phyloP scores from a whole-genome alignment of 495 filamentous ascomycete species.

The Echria macrotheca region DNA sequence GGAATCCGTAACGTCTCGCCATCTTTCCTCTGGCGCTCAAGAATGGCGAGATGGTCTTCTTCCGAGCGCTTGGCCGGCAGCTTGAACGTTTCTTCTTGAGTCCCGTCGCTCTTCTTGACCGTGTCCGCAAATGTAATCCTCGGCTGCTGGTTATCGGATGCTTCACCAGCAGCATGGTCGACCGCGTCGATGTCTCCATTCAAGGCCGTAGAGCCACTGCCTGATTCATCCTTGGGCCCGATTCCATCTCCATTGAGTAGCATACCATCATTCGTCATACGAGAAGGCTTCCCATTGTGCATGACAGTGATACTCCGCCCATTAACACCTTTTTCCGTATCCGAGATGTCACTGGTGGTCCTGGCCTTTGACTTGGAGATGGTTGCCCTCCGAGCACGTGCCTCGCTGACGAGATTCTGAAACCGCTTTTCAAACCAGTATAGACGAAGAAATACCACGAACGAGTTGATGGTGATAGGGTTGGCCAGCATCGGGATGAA shows the following conservation, averaged over 20 bases:
- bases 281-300: slow-evolving; percentile 42
- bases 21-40: slow-evolving; percentile 72
- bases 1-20: slow-evolving; percentile 76
- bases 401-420: slow-evolving; percentile 52
- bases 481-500: slow-evolving; percentile 68
- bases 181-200: neutral
- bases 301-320: slow-evolving; percentile 70
- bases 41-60: slow-evolving; percentile 78
- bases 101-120: slow-evolving; percentile 43
- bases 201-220: slow-evolving; percentile 3
- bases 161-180: slow-evolving; percentile 23
- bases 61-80: slow-evolving; percentile 52
- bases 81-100: slow-evolving; percentile 32
- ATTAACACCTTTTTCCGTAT: slow-evolving; percentile 63
- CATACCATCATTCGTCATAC: slow-evolving; percentile 45
- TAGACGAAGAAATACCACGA: slow-evolving; percentile 82
- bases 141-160: slow-evolving; percentile 21
- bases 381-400: slow-evolving; percentile 37
- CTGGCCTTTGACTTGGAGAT: slow-evolving; percentile 49
- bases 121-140: slow-evolving; percentile 61
- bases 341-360: slow-evolving; percentile 48
- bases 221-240: slow-evolving; percentile 9
- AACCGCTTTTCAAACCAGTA: slow-evolving; percentile 99
- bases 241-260: slow-evolving; percentile 21
- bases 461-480: slow-evolving; percentile 84